These are phyloP conservation scores for Sporothrix brasiliensis DNA, from an alignment of 2,329 filamentous ascomycete species.

Conservation along the genomic window DNA sequence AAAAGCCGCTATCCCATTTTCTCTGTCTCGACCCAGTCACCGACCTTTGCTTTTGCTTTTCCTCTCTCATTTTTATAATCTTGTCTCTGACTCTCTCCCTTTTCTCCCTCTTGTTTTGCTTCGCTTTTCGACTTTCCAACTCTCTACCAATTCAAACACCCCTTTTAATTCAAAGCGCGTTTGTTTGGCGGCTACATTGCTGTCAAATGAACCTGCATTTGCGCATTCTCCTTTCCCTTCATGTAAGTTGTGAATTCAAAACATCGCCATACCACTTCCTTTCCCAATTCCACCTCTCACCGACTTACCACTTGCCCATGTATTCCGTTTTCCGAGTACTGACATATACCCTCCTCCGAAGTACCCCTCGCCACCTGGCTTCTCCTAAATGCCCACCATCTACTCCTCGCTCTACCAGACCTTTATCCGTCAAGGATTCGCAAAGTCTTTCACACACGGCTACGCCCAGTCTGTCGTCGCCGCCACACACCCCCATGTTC, in stretches of 20 bases:
- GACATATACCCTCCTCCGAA: conserved; percentile 37
- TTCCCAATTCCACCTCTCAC: background rate
- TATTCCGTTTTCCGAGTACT: background rate
- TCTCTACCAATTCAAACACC: conserved; percentile 29
- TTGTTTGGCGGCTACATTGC: conserved; percentile 82
- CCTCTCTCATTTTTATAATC: conserved; percentile 19
- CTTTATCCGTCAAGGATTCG: conserved; percentile 96
- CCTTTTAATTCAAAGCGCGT: conserved; percentile 63
- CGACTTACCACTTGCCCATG: background rate
- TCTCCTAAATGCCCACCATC: conserved; percentile 87
- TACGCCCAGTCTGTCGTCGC: conserved; percentile 98
- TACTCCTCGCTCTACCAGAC: conserved; percentile 70
- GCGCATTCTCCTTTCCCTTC: conserved; percentile 61
- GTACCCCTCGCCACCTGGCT: conserved; percentile 62
- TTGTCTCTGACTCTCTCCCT: conserved; percentile 4
- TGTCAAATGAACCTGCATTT: conserved; percentile 99
- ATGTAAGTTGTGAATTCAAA: conserved; percentile 55
- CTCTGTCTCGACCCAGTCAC: conserved; percentile 20
- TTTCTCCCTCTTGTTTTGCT: conserved; percentile 12
- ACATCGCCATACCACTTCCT: background rate
- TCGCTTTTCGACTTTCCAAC: conserved; percentile 26
- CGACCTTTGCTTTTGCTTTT: background rate
- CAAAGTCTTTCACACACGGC: conserved; percentile 95
- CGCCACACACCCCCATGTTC: conserved; percentile 78
- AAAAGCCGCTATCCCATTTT: conserved; percentile 27